Evolutionary conservation across 257 asterid genomes (phyloP), one percentile per base, ranked within the genome.

Genomic region (Jacaranda copaia): DNA sequence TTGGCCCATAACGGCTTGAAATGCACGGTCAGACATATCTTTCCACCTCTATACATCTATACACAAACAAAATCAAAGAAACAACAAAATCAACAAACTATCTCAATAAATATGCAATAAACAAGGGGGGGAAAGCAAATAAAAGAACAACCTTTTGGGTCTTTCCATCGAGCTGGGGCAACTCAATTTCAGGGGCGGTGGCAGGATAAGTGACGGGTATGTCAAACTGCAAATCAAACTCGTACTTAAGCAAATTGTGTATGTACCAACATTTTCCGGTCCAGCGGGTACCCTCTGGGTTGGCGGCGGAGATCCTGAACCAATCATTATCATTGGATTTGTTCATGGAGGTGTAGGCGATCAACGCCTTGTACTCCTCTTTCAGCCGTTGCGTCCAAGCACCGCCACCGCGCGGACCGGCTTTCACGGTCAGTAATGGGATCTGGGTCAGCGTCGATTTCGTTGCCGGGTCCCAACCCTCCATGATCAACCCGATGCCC

Each of bases 1-100:
- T 94, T 94, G 1, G 98, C 98, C 98, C 98, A 94, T 2, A 94
- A 88, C 71, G 98, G 98, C 87, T 94, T 94, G 89, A 94, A 94
- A 86, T 94, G 98, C 85, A 94, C 97, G 3, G 98, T 94, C 84
- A 94, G 81, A 81, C 97, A 94, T 70, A 92, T 93, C 87, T 92
- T 93, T 18, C 98, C 98, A 74, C 98, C 98, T 87, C 98, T 87
- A 70, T 93, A 93, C 98, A 93, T 93, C 98, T 93, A 70, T 25
- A 79, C 55, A 80, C 20, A 6, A 75, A 25, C 32, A 25, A 25
- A 25, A 25, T 25, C 32, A 25, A 74, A 45, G 40, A 19, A 32
- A 45, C 55, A 73, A 48, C 20, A 52, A 52, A 19, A 11, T 15
- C 15, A 72, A 43, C 32, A 25, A 25, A 25, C 32, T 25, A 25